A percentile compares a stretch with the other conserved stretches of the same genome.
Conservation (phyloP, 2,329 filamentous ascomycete species). For the Diplodia seriata region DNA sequence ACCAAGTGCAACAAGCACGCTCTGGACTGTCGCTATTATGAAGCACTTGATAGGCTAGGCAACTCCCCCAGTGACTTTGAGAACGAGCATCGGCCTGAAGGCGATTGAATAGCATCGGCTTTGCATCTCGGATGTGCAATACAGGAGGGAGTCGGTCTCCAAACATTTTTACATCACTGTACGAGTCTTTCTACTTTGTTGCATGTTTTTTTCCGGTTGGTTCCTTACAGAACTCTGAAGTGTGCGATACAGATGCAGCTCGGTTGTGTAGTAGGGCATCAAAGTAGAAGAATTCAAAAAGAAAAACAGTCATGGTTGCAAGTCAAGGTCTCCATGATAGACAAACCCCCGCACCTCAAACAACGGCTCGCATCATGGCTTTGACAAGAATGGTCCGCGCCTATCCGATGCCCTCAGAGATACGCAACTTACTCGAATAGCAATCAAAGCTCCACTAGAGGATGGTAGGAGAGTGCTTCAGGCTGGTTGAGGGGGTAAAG, state of each 20-base stretch:
- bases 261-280: no score
- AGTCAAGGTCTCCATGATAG: no score
- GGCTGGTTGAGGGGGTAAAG: background rate
- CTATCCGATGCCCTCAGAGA: background rate
- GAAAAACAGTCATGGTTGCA: no score
- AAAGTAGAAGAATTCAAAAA: no score
- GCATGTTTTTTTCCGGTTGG: background rate
- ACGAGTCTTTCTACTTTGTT: background rate
- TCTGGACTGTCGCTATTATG: background rate
- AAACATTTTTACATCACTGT: background rate
- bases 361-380: background rate
- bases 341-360: no score
- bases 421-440: background rate
- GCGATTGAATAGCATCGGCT: background rate
- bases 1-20: background rate
- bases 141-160: background rate
- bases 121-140: background rate
- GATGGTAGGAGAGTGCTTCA: background rate
- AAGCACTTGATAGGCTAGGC: background rate
- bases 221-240: no score
- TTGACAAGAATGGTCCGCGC: background rate
- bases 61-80: background rate
- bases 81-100: background rate
- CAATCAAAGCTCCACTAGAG: background rate
- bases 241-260: no score